These are phyloP conservation scores for Arabidopsis hybrid DNA, from an alignment of 441 rosid species.

Conservation along the genomic window DNA sequence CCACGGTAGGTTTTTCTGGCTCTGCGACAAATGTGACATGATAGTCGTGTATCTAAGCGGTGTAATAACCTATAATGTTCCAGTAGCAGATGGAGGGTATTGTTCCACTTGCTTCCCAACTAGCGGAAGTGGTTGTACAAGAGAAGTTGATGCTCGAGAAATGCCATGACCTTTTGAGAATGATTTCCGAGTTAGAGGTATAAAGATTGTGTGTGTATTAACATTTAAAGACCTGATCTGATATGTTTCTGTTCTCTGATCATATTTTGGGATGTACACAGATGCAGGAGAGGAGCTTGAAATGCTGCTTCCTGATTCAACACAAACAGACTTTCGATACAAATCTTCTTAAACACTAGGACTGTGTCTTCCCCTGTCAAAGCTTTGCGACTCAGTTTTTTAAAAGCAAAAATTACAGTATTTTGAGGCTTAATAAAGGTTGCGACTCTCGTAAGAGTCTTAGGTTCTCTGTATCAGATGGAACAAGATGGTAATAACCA, in stretches of 20 bases:
- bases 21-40: not conserved
- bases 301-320: constrained; percentile 43
- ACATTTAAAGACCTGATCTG: constrained; percentile 21
- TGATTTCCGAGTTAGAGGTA: constrained; percentile 65
- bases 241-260: constrained; percentile 16
- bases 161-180: constrained; percentile 59
- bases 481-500: too few relatives aligned
- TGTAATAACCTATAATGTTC: constrained; percentile 1
- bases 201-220: constrained; percentile 17
- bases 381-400: not conserved
- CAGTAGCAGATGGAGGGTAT: constrained; percentile 52
- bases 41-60: not conserved
- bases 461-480: too few relatives aligned
- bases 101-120: constrained; percentile 54
- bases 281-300: constrained; percentile 69
- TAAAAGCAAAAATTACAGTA: not conserved
- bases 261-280: constrained; percentile 38
- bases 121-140: constrained; percentile 63
- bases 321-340: constrained; percentile 24
- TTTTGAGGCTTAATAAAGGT: not conserved
- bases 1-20: constrained; percentile 49
- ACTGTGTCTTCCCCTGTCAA: constrained; percentile 12
- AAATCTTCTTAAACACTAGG: constrained; percentile 20
- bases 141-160: constrained; percentile 71
- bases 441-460: too few relatives aligned